phyloP scores from a whole-genome alignment of 352 stramenopile species.

The Phytopythium oedochilum region DNA sequence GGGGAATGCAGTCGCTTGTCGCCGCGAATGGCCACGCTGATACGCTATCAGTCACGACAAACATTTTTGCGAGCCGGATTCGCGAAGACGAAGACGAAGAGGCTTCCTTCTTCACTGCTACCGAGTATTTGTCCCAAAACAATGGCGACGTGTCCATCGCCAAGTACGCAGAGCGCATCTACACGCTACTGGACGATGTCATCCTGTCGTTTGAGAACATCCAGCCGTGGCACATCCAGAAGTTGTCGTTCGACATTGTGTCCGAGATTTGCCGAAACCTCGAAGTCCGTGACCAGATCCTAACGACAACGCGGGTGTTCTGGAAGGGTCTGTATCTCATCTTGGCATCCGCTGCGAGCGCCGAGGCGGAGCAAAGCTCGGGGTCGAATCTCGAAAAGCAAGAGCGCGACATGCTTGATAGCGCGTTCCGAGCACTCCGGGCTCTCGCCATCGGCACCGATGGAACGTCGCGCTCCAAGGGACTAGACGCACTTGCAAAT shows the following conservation, averaged over 20 bases:
- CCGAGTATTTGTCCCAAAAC: constrained; percentile 38
- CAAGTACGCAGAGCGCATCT: constrained; percentile 43
- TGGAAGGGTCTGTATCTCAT: constrained; percentile 80
- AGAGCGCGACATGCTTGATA: constrained; percentile 69
- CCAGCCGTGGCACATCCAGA: constrained; percentile 76
- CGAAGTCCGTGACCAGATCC: constrained; percentile 59
- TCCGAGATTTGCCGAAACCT: constrained; percentile 51
- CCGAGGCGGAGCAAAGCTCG: constrained; percentile 12
- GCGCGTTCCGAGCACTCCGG: constrained; percentile 60
- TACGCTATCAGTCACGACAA: constrained; percentile 11
- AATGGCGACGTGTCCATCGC: constrained; percentile 19
- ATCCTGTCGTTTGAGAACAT: constrained; percentile 70
- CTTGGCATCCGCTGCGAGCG: constrained; percentile 56
- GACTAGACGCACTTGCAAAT: constrained; percentile 57
- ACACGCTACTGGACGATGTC: constrained; percentile 54
- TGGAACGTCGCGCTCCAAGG: constrained; percentile 43
- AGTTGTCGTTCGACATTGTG: constrained; percentile 72
- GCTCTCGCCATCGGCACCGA: constrained; percentile 54
- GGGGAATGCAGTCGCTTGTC: constrained; percentile 40
- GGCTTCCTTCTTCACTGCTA: constrained; percentile 46
- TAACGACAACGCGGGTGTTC: constrained; percentile 60
- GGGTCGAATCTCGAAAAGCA: constrained; percentile 34
- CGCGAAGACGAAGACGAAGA: constrained; percentile 41
- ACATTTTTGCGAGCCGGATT: constrained; percentile 28
- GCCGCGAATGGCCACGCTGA: constrained; percentile 1